Conservation (phyloP, 768 basidiomycete species). For the Lepiota venenata region DNA sequence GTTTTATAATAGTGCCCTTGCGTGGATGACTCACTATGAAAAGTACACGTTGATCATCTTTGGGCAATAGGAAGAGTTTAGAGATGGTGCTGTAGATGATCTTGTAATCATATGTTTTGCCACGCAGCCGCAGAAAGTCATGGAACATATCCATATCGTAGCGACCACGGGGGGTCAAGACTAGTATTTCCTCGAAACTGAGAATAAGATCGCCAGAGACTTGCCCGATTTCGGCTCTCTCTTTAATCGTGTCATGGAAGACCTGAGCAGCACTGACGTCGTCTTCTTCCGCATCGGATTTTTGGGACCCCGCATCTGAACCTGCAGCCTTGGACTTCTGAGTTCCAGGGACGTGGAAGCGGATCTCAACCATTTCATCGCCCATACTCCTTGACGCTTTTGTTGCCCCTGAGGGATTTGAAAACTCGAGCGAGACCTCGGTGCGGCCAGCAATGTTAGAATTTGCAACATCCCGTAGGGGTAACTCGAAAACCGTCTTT, state of each 20-base stretch:
- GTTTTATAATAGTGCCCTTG: background rate
- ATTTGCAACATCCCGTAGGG: slow-evolving; percentile 84
- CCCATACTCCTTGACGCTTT: slow-evolving; percentile 41
- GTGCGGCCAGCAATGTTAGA: slow-evolving; percentile 97
- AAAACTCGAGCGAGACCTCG: slow-evolving; percentile 98
- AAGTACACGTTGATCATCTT: slow-evolving; percentile 93
- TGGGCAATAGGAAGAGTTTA: slow-evolving; percentile 88
- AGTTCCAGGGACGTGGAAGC: slow-evolving; percentile 91
- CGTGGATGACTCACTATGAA: slow-evolving; percentile 72
- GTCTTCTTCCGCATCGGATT: slow-evolving; percentile 71
- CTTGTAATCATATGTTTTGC: slow-evolving; percentile 99
- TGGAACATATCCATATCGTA: slow-evolving; percentile 99
- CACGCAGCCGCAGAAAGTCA: slow-evolving; percentile 90
- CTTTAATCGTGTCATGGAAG: slow-evolving; percentile 95
- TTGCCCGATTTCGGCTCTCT: slow-evolving; percentile 92
- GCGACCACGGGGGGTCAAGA: slow-evolving; percentile 92
- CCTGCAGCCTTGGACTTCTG: slow-evolving; percentile 49
- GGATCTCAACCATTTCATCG: slow-evolving; percentile 94
- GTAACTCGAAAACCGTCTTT: slow-evolving; percentile 86
- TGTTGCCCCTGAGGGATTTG: slow-evolving; percentile 39
- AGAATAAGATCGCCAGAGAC: slow-evolving; percentile 89
- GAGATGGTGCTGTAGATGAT: slow-evolving; percentile 88
- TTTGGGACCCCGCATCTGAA: slow-evolving; percentile 73
- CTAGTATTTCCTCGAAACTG: slow-evolving; percentile 92
- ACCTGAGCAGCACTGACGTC: slow-evolving; percentile 92